A percentile compares a stretch with the other conserved stretches of the same genome.
Conservation (phyloP, 2,329 filamentous ascomycete genomes). For the Nothophaeocryptopus gaeumannii region DNA sequence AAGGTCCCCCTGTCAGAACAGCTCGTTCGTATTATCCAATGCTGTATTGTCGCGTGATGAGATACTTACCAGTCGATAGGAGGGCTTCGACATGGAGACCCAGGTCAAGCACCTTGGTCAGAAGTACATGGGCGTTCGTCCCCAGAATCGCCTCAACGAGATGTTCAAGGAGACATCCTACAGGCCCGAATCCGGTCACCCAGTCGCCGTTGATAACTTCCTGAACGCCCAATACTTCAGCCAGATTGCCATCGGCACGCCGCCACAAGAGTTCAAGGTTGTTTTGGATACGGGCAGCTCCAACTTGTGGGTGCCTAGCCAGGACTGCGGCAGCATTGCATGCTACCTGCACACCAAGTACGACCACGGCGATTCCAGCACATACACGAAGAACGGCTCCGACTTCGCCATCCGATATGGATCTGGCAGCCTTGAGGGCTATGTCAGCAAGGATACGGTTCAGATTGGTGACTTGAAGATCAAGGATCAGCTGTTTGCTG, state of each 20-base stretch:
- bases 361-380: conserved; percentile 82
- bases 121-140: conserved; percentile 89
- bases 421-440: conserved; percentile 89
- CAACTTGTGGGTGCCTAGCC: conserved; percentile 96
- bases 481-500: conserved; percentile 89
- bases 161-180: conserved; percentile 75
- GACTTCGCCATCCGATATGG: conserved; percentile 93
- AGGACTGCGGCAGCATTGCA: conserved; percentile 87
- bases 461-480: conserved; percentile 85
- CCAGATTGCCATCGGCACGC: conserved; percentile 87
- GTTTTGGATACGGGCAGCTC: conserved; percentile 97
- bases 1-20: conserved; percentile 92
- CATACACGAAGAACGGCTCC: conserved; percentile 90
- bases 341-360: conserved; percentile 98
- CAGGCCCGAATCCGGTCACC: conserved; percentile 66
- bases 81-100: conserved; percentile 72
- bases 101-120: conserved; percentile 82
- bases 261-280: conserved; percentile 95
- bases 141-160: conserved; percentile 66
- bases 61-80: conserved; percentile 47
- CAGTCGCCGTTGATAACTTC: conserved; percentile 92
- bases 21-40: conserved; percentile 62
- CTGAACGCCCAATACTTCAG: conserved; percentile 99
- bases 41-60: conserved; percentile 1
- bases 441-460: conserved; percentile 84